Base-by-base conservation (phyloP, 2,329 filamentous ascomycete genomes). In the Beauveria rudraprayagi region DNA sequence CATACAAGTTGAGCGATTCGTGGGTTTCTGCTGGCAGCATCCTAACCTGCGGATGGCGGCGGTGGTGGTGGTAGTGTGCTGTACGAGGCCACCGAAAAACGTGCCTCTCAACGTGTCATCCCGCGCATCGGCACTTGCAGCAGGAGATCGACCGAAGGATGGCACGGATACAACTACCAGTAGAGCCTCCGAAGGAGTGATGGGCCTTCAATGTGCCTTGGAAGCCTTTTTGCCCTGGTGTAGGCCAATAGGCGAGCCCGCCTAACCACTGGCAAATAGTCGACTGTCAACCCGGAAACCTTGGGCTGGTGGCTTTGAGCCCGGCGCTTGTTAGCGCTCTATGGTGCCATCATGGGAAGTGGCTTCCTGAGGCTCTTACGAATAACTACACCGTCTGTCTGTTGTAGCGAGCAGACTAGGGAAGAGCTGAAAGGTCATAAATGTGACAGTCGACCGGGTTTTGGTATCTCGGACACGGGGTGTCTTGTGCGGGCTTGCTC, bases 101-200 rank as follows among this genome's bases (percentile, higher is more conserved):
- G 57, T 60, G 57, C 50, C 40, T 37, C n/a, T 40, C 41, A 47
- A 60, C 50, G 48, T 60, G 57, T 40, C 56, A 60, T 24, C 17
- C 47, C 22, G 37, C 37, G 19, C 57, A 54, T 60, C 58, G 58
- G 51, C 58, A 61, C 51, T 61, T 61, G 58, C 58, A 55, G 51
- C 28, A 19, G 30, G 19, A 34, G 51, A 61, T 61, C 58, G 43
- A 30, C 51, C 51, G 26, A 48, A 61, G 50, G 41, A 40, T 17
- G 41, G 24, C 40, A 46, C 26, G 14, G 24, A 48, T 34, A 48
- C n/a, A 40, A 40, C 19, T 44, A 56, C 11, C 40, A 57, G 5
- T 11, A 30, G 19, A 26, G 11, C 34, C 34, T 37, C 10, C 14
- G 24, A 44, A 24, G n/a, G 19, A 44, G 47, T 52, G 24, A 44